phyloP scores from a whole-genome alignment of 352 stramenopile species.

The Globisporangium orthogonon region DNA sequence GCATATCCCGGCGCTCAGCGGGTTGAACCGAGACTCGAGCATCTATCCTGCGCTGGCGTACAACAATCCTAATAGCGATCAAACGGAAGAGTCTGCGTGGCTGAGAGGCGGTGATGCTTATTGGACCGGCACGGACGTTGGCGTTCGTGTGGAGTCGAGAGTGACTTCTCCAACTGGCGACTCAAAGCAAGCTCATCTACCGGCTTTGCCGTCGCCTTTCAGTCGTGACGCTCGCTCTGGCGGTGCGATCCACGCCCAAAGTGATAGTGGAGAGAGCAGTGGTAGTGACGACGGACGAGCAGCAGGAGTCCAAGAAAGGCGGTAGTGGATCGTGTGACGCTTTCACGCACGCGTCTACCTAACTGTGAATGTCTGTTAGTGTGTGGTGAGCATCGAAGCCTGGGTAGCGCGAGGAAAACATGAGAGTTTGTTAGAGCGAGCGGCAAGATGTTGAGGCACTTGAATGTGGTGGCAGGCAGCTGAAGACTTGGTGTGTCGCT shows the following conservation, averaged over 20 bases:
- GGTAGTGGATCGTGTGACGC: background rate
- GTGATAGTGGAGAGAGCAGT: background rate
- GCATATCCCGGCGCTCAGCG: slow-evolving; percentile 8
- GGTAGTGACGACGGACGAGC: background rate
- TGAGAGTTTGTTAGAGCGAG: too few species aligned
- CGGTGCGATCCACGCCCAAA: background rate
- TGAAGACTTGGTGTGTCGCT: too few species aligned
- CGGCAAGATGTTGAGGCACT: too few species aligned
- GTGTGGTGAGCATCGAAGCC: too few species aligned
- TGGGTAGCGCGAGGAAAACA: too few species aligned
- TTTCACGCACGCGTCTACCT: background rate
- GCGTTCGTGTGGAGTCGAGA: background rate
- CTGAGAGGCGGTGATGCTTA: background rate
- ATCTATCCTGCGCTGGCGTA: slow-evolving; percentile 10
- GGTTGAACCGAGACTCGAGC: slow-evolving; percentile 12
- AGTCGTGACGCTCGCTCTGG: background rate
- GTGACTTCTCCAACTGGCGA: background rate
- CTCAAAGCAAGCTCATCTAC: background rate
- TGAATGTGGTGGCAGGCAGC: too few species aligned
- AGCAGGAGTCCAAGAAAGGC: background rate
- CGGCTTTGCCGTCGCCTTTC: background rate
- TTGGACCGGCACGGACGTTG: too few species aligned
- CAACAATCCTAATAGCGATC: background rate
- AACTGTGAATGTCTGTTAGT: background rate
- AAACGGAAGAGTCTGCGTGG: background rate